phyloP scores from a whole-genome alignment of 148 eudicot species.

The Spergularia marina region DNA sequence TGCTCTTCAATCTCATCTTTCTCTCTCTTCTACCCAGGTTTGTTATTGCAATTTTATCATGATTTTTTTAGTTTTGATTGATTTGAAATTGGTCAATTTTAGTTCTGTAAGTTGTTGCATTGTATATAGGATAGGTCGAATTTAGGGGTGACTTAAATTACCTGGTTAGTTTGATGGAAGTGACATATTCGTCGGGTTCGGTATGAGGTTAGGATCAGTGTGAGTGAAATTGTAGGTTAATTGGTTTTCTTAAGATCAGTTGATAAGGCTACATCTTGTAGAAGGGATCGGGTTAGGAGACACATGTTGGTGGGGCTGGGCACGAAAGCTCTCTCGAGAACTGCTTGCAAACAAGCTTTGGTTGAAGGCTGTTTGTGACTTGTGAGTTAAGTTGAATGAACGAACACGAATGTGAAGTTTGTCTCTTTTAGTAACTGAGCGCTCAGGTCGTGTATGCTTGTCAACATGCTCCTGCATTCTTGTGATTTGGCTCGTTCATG shows the following conservation, averaged over 20 bases:
- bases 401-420: not conserved
- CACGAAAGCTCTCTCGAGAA: not conserved
- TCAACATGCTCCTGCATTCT: not conserved
- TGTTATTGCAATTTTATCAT: not conserved
- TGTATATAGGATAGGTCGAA: too few relatives aligned
- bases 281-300: too few relatives aligned
- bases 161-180: too few relatives aligned
- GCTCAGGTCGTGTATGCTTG: not conserved
- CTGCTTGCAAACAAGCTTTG: not conserved
- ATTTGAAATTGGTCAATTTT: not conserved
- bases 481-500: not conserved
- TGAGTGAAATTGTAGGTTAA: not conserved
- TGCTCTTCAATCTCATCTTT: constrained; percentile 38
- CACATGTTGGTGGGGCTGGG: too few relatives aligned
- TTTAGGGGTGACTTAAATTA: too few relatives aligned
- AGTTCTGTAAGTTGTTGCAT: not conserved
- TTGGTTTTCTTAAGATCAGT: not conserved
- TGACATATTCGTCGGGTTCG: too few relatives aligned
- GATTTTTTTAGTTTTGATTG: not conserved
- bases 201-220: not conserved
- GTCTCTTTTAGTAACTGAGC: not conserved
- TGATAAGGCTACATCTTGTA: too few relatives aligned
- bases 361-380: not conserved
- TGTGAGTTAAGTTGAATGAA: not conserved
- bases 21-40: constrained; percentile 81